Base-by-base conservation (phyloP, 2,329 filamentous ascomycete species). In the Ascochyta rabiei region DNA sequence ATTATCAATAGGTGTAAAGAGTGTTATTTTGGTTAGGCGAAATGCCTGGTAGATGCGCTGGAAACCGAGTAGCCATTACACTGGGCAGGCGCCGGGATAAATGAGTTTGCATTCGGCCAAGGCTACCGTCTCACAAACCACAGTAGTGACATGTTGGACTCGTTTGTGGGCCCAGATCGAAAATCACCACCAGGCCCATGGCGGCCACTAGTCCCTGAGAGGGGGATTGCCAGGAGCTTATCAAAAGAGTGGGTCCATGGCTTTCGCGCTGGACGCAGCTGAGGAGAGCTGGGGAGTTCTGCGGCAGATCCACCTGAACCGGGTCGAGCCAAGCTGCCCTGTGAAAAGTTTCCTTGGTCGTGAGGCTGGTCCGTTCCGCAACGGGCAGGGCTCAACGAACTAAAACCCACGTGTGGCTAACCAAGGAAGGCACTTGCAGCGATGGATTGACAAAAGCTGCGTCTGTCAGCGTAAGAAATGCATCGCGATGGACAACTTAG, bases 131-230 rank as follows among this genome's bases (percentile, higher is more conserved):
- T 21, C 35, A 31, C 41, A 50, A 37, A 41, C 41, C 42, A 37
- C 46, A 42, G 46, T 55, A 55, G 52, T 41, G 26, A 47, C 41
- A 42, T 43, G 42, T 42, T 50, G 46, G 40, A 49, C 24, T 55
- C 23, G 41, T 46, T 35, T 37, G 15, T 21, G 40, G 46, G 52
- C 42, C 52, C 41, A 50, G 52, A 55, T 55, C 52, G 35, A 53
- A 50, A 50, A 41, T 16, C 26, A 45, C 23, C 16, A 28, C 37
- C 52, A 45, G 28, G 41, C 24, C 39, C 23, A 33, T 35, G 45
- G 41, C 52, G 46, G 52, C 26, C 46, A 30, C 52, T 55, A 55
- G 41, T 16, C 46, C 41, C 12, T 37, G 35, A 30, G 21, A 39
- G 52, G 10, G 13, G 41, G 15, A 16, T 46, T 41, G 18, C 35